Conservation (phyloP, 306 rosid genomes). For the Castanea crenata region DNA sequence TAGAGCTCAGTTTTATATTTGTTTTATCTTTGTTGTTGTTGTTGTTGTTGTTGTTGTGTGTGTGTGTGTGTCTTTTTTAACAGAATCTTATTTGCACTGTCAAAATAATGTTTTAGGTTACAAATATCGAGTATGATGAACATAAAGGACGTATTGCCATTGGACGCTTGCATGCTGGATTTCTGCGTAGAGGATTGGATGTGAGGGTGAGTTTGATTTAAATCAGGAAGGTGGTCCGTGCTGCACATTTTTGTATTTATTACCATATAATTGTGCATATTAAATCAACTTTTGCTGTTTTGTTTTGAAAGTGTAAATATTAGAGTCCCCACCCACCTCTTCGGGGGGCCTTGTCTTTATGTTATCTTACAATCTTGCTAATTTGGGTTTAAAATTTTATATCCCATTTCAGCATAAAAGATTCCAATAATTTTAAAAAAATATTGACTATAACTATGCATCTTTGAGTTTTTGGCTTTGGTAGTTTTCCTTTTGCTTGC, state of each 20-base stretch:
- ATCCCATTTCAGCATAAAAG: background rate
- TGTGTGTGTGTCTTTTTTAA: constrained; percentile 1
- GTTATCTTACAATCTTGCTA: background rate
- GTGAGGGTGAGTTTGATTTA: constrained; percentile 61
- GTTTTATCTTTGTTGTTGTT: background rate
- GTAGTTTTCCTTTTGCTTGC: background rate
- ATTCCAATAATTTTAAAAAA: background rate
- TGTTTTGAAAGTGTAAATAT: too few relatives aligned
- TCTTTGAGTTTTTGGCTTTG: background rate
- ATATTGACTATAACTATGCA: background rate
- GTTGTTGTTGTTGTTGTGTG: background rate
- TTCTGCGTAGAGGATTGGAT: constrained; percentile 72
- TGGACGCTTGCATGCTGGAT: constrained; percentile 96
- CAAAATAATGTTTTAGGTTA: constrained; percentile 41
- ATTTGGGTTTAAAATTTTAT: background rate
- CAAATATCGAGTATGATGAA: constrained; percentile 90
- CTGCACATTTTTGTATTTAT: background rate
- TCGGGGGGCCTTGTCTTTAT: background rate
- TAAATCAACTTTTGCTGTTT: constrained; percentile 16
- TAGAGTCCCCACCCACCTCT: too few relatives aligned
- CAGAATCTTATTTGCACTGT: constrained; percentile 17
- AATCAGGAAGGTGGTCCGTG: constrained; percentile 19
- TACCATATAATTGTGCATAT: constrained; percentile 8
- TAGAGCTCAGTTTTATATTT: background rate
- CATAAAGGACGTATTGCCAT: constrained; percentile 98